Evolutionary conservation across 306 rosid genomes (phyloP).

Genomic region (Begonia masoniana): DNA sequence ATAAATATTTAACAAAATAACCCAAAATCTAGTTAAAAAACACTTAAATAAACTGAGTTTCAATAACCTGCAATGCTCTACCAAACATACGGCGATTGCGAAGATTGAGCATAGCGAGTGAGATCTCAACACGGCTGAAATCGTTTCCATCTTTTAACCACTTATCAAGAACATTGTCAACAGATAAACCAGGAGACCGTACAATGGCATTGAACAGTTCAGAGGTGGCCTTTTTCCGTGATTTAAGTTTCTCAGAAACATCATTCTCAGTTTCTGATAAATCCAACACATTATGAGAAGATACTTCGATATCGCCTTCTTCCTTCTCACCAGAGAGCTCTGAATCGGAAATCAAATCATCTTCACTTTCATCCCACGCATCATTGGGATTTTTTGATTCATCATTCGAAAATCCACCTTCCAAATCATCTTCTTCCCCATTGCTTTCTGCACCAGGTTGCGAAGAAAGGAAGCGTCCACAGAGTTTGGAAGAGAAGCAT

Average conservation of each 20-base stretch:
- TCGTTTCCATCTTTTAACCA: constrained; percentile 69
- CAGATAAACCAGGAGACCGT: constrained; percentile 17
- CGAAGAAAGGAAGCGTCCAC: constrained; percentile 42
- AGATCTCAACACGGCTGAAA: constrained; percentile 34
- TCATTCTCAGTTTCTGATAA: constrained; percentile 23
- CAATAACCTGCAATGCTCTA: constrained; percentile 76
- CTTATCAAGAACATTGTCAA: constrained; percentile 33
- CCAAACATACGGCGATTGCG: constrained; percentile 38
- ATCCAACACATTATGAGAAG: constrained; percentile 34
- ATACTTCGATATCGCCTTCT: constrained; percentile 21
- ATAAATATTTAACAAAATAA: too few species aligned
- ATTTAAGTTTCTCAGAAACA: constrained; percentile 6
- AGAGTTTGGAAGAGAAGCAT: constrained; percentile 17
- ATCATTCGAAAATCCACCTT: constrained; percentile 52
- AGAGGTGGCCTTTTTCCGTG: constrained; percentile 14
- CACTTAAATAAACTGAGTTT: background rate
- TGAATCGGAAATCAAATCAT: constrained; percentile 17
- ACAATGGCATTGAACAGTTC: constrained; percentile 31
- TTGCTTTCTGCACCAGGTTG: constrained; percentile 55
- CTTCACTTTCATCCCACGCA: constrained; percentile 14
- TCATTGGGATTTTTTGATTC: constrained; percentile 5
- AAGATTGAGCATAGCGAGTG: constrained; percentile 27
- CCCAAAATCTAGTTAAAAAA: too few species aligned
- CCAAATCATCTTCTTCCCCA: constrained; percentile 51
- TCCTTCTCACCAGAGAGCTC: constrained; percentile 33